Percentiles rank a stretch among this genome's conserved stretches.
Evolutionary conservation across 2,329 filamentous ascomycete genomes (phyloP).

Genomic region (Colletotrichum melonis): DNA sequence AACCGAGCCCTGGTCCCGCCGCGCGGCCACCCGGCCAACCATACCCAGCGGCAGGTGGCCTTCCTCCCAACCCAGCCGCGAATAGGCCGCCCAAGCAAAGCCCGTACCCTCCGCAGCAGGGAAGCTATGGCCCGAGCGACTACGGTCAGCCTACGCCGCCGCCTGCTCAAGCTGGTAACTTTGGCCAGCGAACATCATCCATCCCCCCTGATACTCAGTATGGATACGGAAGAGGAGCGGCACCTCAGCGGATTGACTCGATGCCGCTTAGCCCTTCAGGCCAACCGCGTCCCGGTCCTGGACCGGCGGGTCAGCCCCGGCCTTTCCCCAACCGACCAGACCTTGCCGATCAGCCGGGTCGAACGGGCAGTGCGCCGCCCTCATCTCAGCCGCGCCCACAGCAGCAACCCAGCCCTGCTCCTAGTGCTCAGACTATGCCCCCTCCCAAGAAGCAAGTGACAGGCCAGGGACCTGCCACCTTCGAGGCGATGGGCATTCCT

Average conservation of each 20-base stretch:
- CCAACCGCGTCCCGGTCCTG: slow-evolving; percentile 26
- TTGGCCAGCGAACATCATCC: slow-evolving; percentile 51
- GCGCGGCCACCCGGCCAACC: slow-evolving; percentile 42
- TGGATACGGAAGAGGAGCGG: slow-evolving; percentile 40
- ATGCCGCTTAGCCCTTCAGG: slow-evolving; percentile 39
- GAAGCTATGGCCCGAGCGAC: slow-evolving; percentile 33
- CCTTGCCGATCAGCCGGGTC: slow-evolving; percentile 37
- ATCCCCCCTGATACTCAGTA: slow-evolving; percentile 42
- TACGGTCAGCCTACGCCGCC: slow-evolving; percentile 36
- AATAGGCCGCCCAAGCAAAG: slow-evolving; percentile 53
- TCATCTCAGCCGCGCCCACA: slow-evolving; percentile 40
- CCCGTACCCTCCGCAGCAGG: slow-evolving; percentile 41
- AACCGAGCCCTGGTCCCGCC: slow-evolving; percentile 50
- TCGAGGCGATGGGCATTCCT: slow-evolving; percentile 98
- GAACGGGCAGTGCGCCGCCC: slow-evolving; percentile 52
- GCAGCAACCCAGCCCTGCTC: slow-evolving; percentile 43
- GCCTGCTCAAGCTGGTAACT: slow-evolving; percentile 46
- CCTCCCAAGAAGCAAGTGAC: slow-evolving; percentile 56
- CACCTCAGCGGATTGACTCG: slow-evolving; percentile 47
- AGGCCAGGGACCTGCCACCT: slow-evolving; percentile 89
- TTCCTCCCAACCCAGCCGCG: slow-evolving; percentile 46
- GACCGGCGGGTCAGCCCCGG: slow-evolving; percentile 15
- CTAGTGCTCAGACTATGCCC: slow-evolving; percentile 45
- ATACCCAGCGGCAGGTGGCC: slow-evolving; percentile 42
- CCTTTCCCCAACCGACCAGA: slow-evolving; percentile 32